A percentile compares a stretch with the other conserved stretches of the same genome.
Evolutionary conservation across 768 basidiomycete species (phyloP).

Genomic region (Termitomyces sp.): DNA sequence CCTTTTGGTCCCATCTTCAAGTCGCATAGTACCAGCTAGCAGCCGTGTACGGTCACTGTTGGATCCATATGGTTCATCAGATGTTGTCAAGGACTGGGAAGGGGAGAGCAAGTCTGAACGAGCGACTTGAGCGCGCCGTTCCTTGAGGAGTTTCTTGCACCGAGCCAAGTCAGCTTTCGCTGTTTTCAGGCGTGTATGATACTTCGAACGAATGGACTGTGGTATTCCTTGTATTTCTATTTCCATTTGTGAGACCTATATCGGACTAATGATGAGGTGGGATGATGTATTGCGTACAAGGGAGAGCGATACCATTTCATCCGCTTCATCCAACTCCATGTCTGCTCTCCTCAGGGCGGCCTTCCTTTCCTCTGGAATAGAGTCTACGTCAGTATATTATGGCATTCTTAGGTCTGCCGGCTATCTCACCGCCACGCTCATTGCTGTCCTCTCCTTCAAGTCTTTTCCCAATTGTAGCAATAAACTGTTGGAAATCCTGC

Average conservation of each 20-base stretch:
- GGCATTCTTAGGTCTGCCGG: not conserved
- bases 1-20: conserved; percentile 82
- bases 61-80: conserved; percentile 77
- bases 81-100: conserved; percentile 33
- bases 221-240: conserved; percentile 96
- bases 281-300: not conserved
- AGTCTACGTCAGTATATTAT: not conserved
- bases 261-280: not conserved
- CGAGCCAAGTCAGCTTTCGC: conserved; percentile 71
- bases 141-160: conserved; percentile 79
- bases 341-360: conserved; percentile 76
- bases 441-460: conserved; percentile 62
- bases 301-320: conserved; percentile 72
- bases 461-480: conserved; percentile 68
- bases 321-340: conserved; percentile 96
- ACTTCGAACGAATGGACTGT: conserved; percentile 71
- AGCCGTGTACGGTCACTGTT: conserved; percentile 74
- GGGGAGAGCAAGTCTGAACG: conserved; percentile 75
- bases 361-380: conserved; percentile 69
- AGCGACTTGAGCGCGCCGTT: conserved; percentile 61
- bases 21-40: conserved; percentile 66
- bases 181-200: conserved; percentile 66
- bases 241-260: conserved; percentile 97
- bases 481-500: conserved; percentile 83
- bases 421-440: conserved; percentile 54